These are phyloP conservation scores for Phragmites australis DNA, from an alignment of 176 grass and related monocot genomes.

Conservation along the genomic window DNA sequence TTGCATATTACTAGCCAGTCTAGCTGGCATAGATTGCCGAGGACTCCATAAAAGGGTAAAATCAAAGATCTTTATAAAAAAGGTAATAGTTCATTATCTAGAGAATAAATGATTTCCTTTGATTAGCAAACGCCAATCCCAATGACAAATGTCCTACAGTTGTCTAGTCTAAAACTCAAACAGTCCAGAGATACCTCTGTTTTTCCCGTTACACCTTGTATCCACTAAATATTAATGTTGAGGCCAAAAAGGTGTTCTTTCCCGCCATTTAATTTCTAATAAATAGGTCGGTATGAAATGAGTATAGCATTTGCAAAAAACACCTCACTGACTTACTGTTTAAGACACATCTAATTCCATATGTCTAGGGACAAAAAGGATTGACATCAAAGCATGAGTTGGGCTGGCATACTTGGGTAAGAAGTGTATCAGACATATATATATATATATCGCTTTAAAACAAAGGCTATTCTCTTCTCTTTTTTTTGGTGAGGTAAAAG, in stretches of 20 bases:
- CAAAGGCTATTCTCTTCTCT: background rate
- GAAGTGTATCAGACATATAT: background rate
- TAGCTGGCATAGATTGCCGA: slow-evolving; percentile 1
- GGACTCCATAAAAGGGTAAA: background rate
- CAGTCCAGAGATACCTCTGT: background rate
- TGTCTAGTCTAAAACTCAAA: background rate
- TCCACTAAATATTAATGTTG: background rate
- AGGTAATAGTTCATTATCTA: background rate
- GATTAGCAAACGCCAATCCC: background rate
- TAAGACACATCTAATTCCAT: background rate
- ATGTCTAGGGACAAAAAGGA: background rate
- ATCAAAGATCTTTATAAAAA: background rate
- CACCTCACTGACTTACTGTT: background rate
- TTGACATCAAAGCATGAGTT: background rate
- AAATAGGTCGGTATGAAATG: background rate
- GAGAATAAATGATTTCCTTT: background rate
- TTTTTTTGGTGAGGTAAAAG: background rate
- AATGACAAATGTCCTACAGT: background rate
- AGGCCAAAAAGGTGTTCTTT: background rate
- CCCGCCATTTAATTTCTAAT: background rate
- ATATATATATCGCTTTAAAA: background rate
- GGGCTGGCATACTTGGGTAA: background rate
- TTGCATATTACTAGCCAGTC: background rate
- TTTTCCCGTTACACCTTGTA: background rate
- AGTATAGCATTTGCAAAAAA: background rate